Evolutionary conservation across 495 filamentous ascomycete genomes (phyloP), one percentile per base, ranked within the genome.

Genomic region (Sabuloglossum arenarium): DNA sequence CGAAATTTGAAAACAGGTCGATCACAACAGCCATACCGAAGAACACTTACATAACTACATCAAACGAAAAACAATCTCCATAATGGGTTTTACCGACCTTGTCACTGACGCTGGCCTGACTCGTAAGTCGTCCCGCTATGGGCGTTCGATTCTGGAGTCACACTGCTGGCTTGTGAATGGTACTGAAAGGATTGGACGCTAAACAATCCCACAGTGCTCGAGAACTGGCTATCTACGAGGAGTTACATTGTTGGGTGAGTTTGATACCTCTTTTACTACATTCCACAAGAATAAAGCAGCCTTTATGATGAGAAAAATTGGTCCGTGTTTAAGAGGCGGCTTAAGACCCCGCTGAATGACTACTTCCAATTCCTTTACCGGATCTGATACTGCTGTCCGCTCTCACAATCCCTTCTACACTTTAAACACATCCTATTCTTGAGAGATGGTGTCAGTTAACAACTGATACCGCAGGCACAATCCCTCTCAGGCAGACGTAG

Each of bases 261-360:
- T 58, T 46, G 60, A 56, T 39, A 49, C 23, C 58, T 54, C 29
- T 58, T 59, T 59, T 27, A 50, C 52, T 58, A 58, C 37, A 56
- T 55, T 50, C 54, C 49, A 1, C 11, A n/a, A 34, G 11, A 55
- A 12, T 52, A 19, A 14, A 28, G 47, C n/a, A 54, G 6, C 57
- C 70, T 68, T 68, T 65, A 78, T 91, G 87, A 94, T 93, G 87
- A 91, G 76, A 79, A 78, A 63, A 79, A 67, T 81, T 93, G 86
- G 89, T 94, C 89, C 88, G 88, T 95, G 88, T 94, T 94, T 77
- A 88, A 81, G 85, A 95, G 84, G 83, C 82, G 88, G 81, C 76
- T 87, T 88, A 94, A 94, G 88, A 93, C 84, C 83, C 81, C 85
- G 84, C 78, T 74, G 76, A 67, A 79, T 81, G 89, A 90, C 77